Percentiles rank a stretch among this genome's conserved stretches.
Conservation (phyloP, 2,329 filamentous ascomycete genomes). For the Zopfia rhizophila region DNA sequence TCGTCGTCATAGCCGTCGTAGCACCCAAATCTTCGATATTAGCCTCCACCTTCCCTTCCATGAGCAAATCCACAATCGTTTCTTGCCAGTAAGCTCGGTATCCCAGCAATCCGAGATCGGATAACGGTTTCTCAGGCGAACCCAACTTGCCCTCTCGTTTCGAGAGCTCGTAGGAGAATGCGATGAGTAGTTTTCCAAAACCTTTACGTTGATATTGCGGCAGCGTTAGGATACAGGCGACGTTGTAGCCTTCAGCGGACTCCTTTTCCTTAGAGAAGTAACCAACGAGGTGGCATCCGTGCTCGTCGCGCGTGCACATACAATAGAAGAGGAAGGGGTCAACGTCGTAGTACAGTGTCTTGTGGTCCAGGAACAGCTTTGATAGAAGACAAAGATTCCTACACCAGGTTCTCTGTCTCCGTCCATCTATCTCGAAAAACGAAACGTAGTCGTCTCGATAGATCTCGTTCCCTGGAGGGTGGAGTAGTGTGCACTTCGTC, state of each 20-base stretch:
- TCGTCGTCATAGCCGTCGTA: constrained; percentile 91
- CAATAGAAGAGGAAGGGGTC: constrained; percentile 99
- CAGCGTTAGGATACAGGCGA: constrained; percentile 95
- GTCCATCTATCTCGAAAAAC: constrained; percentile 97
- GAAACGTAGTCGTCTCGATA: constrained; percentile 94
- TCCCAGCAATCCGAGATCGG: constrained; percentile 89
- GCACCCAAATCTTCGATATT: constrained; percentile 87
- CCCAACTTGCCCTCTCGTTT: constrained; percentile 96
- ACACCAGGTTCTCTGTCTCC: constrained; percentile 94
- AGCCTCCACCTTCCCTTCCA: constrained; percentile 73
- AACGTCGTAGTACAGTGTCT: constrained; percentile 99
- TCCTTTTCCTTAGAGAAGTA: constrained; percentile 99
- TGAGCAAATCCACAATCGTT: constrained; percentile 86
- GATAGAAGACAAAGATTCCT: constrained; percentile 93
- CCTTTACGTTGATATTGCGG: constrained; percentile 97
- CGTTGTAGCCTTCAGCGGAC: constrained; percentile 94
- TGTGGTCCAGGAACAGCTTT: constrained; percentile 97
- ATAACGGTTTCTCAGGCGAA: constrained; percentile 95
- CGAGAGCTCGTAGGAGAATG: constrained; percentile 96
- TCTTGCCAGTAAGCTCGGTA: constrained; percentile 99
- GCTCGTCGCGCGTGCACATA: constrained; percentile 89
- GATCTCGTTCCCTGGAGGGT: constrained; percentile 97
- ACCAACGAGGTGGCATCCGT: constrained; percentile 96
- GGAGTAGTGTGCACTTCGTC: constrained; percentile 86
- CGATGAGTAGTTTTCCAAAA: constrained; percentile 91